These are phyloP conservation scores for Zygosaccharomyces gambellarensis DNA, from an alignment of 805 yeast species.

Conservation along the genomic window DNA sequence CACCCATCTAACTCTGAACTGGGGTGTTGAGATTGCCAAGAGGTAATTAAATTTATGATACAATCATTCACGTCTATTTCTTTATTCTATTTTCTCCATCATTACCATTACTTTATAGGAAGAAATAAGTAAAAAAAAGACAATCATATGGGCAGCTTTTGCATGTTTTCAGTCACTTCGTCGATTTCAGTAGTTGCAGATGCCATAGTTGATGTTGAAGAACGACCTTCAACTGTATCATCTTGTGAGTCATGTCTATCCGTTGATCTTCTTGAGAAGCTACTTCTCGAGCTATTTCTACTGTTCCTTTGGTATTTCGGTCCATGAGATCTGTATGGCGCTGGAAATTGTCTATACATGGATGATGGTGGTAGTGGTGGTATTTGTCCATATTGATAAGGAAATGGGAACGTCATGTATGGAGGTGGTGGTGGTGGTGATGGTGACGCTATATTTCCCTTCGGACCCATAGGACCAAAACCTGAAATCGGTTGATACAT, in stretches of 20 bases:
- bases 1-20: conserved; percentile 67
- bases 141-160: conserved; percentile 2
- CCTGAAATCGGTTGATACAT: conserved; percentile 12
- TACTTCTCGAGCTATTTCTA: conserved; percentile 2
- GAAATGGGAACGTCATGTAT: conserved; percentile 7
- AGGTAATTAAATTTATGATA: conserved; percentile 26
- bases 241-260: background rate
- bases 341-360: conserved; percentile 1
- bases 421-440: conserved; percentile 6
- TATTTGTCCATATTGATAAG: conserved; percentile 5
- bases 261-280: conserved; percentile 2
- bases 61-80: background rate
- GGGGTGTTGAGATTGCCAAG: conserved; percentile 82
- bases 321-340: conserved; percentile 1
- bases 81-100: conserved; percentile 1
- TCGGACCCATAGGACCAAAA: background rate
- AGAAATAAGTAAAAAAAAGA: background rate
- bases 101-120: background rate
- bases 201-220: conserved; percentile 3
- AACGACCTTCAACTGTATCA: background rate
- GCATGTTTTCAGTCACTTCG: background rate
- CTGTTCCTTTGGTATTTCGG: conserved; percentile 1
- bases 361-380: background rate
- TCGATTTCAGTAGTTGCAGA: conserved; percentile 1
- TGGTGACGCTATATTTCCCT: background rate